These are phyloP conservation scores for Fagopyrum esculentum DNA, from an alignment of 148 eudicot species.

Conservation along the genomic window DNA sequence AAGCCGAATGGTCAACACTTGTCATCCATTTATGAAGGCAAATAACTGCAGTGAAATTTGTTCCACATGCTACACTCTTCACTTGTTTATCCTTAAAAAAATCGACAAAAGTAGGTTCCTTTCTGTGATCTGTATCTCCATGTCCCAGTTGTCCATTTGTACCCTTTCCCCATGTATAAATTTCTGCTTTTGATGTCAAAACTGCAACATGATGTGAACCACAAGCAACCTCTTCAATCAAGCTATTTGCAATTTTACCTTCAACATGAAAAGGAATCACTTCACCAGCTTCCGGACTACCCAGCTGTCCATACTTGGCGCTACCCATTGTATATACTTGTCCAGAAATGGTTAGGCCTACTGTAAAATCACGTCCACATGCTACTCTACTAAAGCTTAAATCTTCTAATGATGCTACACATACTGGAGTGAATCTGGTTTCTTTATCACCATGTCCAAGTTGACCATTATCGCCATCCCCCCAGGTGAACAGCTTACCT, in stretches of 20 bases:
- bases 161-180: slow-evolving; percentile 96
- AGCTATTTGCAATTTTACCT: slow-evolving; percentile 41
- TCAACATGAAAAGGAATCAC: slow-evolving; percentile 39
- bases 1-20: slow-evolving; percentile 56
- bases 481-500: slow-evolving; percentile 87
- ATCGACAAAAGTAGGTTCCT: slow-evolving; percentile 53
- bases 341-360: slow-evolving; percentile 59
- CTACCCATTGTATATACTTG: slow-evolving; percentile 72
- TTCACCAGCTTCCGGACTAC: slow-evolving; percentile 46
- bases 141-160: slow-evolving; percentile 81
- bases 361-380: slow-evolving; percentile 62
- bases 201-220: slow-evolving; percentile 85
- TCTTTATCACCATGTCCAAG: slow-evolving; percentile 80
- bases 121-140: slow-evolving; percentile 59
- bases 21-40: slow-evolving; percentile 72
- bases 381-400: slow-evolving; percentile 51
- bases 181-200: slow-evolving; percentile 66
- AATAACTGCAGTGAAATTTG: slow-evolving; percentile 69
- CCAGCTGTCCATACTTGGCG: slow-evolving; percentile 51
- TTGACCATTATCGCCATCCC: slow-evolving; percentile 76
- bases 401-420: slow-evolving; percentile 36
- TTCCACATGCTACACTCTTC: slow-evolving; percentile 67
- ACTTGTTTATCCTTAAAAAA: slow-evolving; percentile 72
- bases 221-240: slow-evolving; percentile 70
- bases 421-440: slow-evolving; percentile 48